Base-by-base conservation (phyloP, 1,139 yeast species). In the Pichia sp. region DNA sequence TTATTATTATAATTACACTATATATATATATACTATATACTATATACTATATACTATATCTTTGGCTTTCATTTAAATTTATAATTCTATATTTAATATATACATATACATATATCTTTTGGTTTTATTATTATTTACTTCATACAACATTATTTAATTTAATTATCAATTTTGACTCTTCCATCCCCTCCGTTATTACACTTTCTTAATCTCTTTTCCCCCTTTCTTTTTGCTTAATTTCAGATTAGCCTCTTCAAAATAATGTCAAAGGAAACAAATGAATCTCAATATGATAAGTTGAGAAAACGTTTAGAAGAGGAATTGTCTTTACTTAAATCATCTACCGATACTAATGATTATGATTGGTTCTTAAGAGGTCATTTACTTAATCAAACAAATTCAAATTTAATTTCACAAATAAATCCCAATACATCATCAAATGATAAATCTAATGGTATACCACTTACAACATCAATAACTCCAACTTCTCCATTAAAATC, bases 361-460 rank as follows among this genome's bases (percentile, higher is more conserved):
- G 60, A 57, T 38, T 57, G 60, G 60, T 55, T 57, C 30, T 32
- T 57, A n/a, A 49, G 55, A 32, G 49, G 43, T 18, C 33, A 46
- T 8, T 29, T 47, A 11, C 11, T 28, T 10, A n/a, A 25, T 28
- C 27, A 28, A 11, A 3, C 39, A 36, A 31, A 37, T 11, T n/a
- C 40, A 4, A 37, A 37, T 30, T 30, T 30, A 30, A 30, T 18
- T 18, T 18, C 18, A 18, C 18, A 18, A 18, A 18, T 18, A 26
- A 10, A 26, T 7, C 5, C 10, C 1, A 29, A 37, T 8, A 28
- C 10, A 37, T 4, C 10, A 11, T 37, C 32, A 11, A 28, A 5
- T 11, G 11, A 11, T 27, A 37, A 37, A 7, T 7, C 10, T 28
- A 37, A 10, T 5, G 25, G 31, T n/a, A n/a, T n/a, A 6, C 8